Percentiles rank a stretch among this genome's conserved stretches.
These are phyloP conservation scores for Psilocybe cyanescens DNA, from an alignment of 768 basidiomycete species.

Conservation along the genomic window DNA sequence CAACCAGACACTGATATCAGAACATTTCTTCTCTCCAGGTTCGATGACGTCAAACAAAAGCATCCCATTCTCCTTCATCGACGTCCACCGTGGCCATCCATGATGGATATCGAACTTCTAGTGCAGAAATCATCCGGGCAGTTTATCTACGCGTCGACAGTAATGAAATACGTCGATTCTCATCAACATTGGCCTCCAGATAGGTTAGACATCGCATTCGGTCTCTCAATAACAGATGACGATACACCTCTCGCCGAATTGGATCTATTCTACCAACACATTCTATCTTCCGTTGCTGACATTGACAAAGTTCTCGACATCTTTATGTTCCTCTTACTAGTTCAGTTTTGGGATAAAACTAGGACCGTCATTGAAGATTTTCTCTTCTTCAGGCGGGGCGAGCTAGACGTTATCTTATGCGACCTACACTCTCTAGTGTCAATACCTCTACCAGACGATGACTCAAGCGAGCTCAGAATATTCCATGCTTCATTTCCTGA, in stretches of 20 bases:
- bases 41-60: constrained; percentile 9
- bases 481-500: constrained; percentile 16
- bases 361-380: constrained; percentile 11
- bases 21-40: constrained; percentile 13
- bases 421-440: constrained; percentile 14
- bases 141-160: constrained; percentile 14
- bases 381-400: constrained; percentile 8
- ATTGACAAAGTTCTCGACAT: constrained; percentile 13
- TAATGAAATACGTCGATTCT: constrained; percentile 20
- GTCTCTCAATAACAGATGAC: constrained; percentile 8
- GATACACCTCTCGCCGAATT: constrained; percentile 16
- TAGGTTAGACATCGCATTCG: constrained; percentile 16
- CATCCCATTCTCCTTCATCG: constrained; percentile 9
- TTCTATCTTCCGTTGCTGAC: constrained; percentile 13
- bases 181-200: constrained; percentile 14
- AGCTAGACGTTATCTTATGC: constrained; percentile 6
- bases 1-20: constrained; percentile 14
- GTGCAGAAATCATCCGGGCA: constrained; percentile 14
- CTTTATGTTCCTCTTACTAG: constrained; percentile 5
- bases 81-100: constrained; percentile 16
- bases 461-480: constrained; percentile 2
- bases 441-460: not conserved
- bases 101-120: constrained; percentile 2
- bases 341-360: constrained; percentile 8
- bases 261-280: constrained; percentile 21